Conservation (phyloP, 306 rosid species). For the Glycyrrhiza uralensis region DNA sequence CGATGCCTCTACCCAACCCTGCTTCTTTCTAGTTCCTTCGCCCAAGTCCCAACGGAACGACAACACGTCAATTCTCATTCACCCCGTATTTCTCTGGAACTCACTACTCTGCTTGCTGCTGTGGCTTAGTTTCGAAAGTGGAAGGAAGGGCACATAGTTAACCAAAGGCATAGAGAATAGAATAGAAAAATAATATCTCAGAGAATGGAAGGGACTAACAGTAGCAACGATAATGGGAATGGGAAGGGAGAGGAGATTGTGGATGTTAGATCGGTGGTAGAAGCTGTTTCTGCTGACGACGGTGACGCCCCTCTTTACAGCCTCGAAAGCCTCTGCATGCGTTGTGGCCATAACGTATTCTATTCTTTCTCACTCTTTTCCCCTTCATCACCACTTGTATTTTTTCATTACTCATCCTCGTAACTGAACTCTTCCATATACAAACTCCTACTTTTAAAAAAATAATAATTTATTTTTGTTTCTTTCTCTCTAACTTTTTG, state of each 20-base stretch:
- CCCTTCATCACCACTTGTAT: not conserved
- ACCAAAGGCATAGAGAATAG: not conserved
- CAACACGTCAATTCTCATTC: not conserved
- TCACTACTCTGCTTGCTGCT: not conserved
- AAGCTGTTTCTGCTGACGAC: constrained; percentile 69
- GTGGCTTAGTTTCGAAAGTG: not conserved
- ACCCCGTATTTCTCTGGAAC: not conserved
- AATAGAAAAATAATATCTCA: not conserved
- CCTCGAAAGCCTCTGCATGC: constrained; percentile 93
- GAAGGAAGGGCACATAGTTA: not conserved
- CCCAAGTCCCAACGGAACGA: not conserved
- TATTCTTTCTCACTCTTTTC: not conserved
- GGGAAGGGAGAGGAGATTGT: constrained; percentile 43
- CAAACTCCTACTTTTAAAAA: not conserved
- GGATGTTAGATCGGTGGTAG: constrained; percentile 80
- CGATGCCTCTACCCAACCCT: too few species aligned
- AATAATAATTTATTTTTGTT: not conserved
- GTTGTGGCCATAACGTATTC: constrained; percentile 69
- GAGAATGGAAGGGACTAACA: constrained; percentile 25
- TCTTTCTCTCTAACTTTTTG: not conserved
- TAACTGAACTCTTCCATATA: not conserved
- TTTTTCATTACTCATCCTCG: not conserved
- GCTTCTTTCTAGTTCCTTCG: constrained; percentile 1
- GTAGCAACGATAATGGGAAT: not conserved
- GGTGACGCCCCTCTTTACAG: constrained; percentile 63